A percentile compares a stretch with the other conserved stretches of the same genome.
These are phyloP conservation scores for Sporisorium iseilematis-ciliati DNA, from an alignment of 1,284 basidiomycete species.

Conservation along the genomic window DNA sequence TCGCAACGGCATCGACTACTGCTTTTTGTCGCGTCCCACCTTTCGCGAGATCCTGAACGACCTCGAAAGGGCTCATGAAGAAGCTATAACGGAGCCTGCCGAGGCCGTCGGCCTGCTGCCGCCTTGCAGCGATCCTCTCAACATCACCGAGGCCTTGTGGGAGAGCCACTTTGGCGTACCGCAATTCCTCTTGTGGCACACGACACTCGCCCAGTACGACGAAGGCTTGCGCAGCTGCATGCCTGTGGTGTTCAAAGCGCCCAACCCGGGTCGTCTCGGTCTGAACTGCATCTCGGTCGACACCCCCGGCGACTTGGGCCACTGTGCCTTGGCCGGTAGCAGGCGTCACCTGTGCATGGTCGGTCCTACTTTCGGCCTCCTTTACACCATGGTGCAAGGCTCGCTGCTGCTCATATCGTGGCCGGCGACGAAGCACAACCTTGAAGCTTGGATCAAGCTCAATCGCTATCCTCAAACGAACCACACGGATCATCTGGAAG, in stretches of 20 bases:
- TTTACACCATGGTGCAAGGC: slow-evolving; percentile 34
- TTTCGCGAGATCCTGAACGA: slow-evolving; percentile 29
- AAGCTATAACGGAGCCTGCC: slow-evolving; percentile 5
- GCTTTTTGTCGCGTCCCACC: slow-evolving; percentile 26
- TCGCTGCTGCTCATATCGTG: slow-evolving; percentile 32
- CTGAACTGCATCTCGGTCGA: slow-evolving; percentile 8
- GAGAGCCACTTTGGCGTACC: slow-evolving; percentile 33
- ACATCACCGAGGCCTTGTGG: slow-evolving; percentile 32
- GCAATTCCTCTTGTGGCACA: slow-evolving; percentile 19
- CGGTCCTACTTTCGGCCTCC: slow-evolving; percentile 18
- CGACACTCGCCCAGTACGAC: not conserved
- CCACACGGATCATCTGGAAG: slow-evolving; percentile 16
- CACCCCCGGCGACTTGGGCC: slow-evolving; percentile 6
- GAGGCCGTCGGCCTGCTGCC: slow-evolving; percentile 13
- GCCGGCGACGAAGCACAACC: slow-evolving; percentile 28
- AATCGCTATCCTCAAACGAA: slow-evolving; percentile 4
- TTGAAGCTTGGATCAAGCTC: slow-evolving; percentile 15
- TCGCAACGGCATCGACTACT: slow-evolving; percentile 35
- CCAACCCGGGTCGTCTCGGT: slow-evolving; percentile 7
- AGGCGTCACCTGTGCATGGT: slow-evolving; percentile 16
- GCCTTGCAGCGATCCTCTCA: not conserved
- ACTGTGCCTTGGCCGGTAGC: slow-evolving; percentile 31
- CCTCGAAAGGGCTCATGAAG: slow-evolving; percentile 10
- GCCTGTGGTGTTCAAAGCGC: slow-evolving; percentile 4
- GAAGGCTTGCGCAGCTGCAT: slow-evolving; percentile 12